phyloP scores from a whole-genome alignment of 2,329 filamentous ascomycete species.

The Colletotrichum plurivorum region DNA sequence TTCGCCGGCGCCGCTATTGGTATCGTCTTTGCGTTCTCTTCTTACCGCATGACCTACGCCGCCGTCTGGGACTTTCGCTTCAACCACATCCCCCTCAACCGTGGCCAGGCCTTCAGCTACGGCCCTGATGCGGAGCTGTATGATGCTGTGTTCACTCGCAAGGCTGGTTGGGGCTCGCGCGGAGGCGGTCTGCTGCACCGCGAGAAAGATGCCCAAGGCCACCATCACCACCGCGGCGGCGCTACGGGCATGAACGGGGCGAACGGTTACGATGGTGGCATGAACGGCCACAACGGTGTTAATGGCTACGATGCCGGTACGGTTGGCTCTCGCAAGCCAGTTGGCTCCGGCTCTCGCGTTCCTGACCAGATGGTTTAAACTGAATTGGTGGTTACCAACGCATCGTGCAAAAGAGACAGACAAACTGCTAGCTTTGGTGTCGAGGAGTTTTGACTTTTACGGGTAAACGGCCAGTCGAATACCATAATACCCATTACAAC shows the following conservation, averaged over 20 bases:
- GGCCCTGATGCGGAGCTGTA: conserved; percentile 61
- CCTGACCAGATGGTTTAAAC: conserved; percentile 35
- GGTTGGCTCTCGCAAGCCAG: conserved; percentile 31
- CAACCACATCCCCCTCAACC: conserved; percentile 75
- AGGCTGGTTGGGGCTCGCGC: conserved; percentile 70
- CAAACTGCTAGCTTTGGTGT: background rate
- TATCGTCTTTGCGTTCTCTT: conserved; percentile 73
- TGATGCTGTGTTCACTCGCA: conserved; percentile 70
- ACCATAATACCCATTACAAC: too few species aligned
- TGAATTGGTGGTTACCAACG: too few species aligned
- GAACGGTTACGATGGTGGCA: background rate
- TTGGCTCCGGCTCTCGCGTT: conserved; percentile 24
- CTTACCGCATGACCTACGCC: conserved; percentile 78
- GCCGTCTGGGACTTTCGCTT: conserved; percentile 77
- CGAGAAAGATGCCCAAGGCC: conserved; percentile 38
- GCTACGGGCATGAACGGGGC: conserved; percentile 18
- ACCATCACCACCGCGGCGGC: conserved; percentile 12
- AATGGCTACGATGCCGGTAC: conserved; percentile 10
- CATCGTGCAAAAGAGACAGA: too few species aligned
- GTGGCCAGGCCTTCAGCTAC: conserved; percentile 69
- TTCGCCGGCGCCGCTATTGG: conserved; percentile 76
- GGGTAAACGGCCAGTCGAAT: too few species aligned
- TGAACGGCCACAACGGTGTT: background rate
- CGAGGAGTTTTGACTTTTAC: too few species aligned
- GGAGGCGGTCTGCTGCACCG: conserved; percentile 42